These are phyloP conservation scores for Solanum hybrid DNA, from an alignment of 305 asterid species.

Conservation along the genomic window DNA sequence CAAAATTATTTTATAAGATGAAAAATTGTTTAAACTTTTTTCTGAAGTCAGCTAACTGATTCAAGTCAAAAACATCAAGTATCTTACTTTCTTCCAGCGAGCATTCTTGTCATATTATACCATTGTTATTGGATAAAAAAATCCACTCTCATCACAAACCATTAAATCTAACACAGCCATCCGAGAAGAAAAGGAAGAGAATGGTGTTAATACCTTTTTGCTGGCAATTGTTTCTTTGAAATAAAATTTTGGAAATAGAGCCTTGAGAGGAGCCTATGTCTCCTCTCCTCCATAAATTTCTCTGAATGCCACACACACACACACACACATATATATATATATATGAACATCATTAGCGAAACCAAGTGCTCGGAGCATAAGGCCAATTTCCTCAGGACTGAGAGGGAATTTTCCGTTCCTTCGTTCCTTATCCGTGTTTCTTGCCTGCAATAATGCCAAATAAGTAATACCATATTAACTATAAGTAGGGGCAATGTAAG, in stretches of 20 bases:
- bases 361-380: background rate
- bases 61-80: background rate
- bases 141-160: background rate
- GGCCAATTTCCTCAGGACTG: background rate
- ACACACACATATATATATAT: no score
- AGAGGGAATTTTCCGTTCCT: background rate
- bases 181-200: no score
- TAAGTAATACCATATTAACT: background rate
- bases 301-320: no score
- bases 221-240: no score
- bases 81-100: slow-evolving; percentile 57
- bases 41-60: background rate
- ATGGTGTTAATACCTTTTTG: no score
- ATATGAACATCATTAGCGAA: background rate
- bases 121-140: background rate
- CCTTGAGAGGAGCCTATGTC: no score
- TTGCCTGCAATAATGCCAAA: background rate
- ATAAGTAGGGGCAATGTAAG: background rate
- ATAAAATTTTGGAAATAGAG: no score
- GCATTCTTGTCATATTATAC: slow-evolving; percentile 14
- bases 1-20: background rate
- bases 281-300: no score
- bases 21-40: background rate
- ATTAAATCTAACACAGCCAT: background rate
- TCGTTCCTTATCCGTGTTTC: background rate